These are phyloP conservation scores for Garcia nutans DNA, from an alignment of 345 rosid species.

Conservation along the genomic window DNA sequence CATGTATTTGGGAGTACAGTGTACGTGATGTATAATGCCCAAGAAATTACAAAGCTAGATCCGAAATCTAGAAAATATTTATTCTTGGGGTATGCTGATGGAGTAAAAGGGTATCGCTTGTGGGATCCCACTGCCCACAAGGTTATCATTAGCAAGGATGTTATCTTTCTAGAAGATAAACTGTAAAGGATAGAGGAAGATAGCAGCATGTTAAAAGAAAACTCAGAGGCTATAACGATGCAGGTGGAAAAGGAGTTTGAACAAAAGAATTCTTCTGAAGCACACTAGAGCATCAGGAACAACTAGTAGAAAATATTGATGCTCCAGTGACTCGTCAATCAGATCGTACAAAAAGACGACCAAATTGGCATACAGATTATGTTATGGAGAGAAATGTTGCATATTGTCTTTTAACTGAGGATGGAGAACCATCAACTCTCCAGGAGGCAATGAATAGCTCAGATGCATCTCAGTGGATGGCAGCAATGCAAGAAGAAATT, in stretches of 20 bases:
- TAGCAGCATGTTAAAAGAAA: not conserved
- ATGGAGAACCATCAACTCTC: too few species aligned
- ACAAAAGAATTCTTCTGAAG: slow-evolving; percentile 2
- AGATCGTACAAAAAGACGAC: not conserved
- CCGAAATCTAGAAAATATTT: not conserved
- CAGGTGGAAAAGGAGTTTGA: not conserved
- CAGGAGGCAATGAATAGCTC: too few species aligned
- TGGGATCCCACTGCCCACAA: not conserved
- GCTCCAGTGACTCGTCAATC: not conserved
- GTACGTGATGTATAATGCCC: not conserved
- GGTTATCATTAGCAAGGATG: not conserved
- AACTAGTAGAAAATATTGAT: not conserved
- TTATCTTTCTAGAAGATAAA: not conserved
- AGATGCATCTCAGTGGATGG: not conserved
- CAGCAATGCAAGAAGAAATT: not conserved
- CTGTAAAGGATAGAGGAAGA: not conserved
- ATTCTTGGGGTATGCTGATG: not conserved
- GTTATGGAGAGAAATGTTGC: not conserved
- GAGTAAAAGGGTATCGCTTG: not conserved
- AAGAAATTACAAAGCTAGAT: slow-evolving; percentile 5
- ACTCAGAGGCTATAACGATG: not conserved
- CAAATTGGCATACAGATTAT: not conserved
- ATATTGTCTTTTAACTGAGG: too few species aligned
- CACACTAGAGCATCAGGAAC: not conserved
- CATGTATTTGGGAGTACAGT: not conserved